Percentiles rank a stretch among this genome's conserved stretches.
phyloP scores from a whole-genome alignment of 192 early-diverging fungal genomes.

The Backusella circina region DNA sequence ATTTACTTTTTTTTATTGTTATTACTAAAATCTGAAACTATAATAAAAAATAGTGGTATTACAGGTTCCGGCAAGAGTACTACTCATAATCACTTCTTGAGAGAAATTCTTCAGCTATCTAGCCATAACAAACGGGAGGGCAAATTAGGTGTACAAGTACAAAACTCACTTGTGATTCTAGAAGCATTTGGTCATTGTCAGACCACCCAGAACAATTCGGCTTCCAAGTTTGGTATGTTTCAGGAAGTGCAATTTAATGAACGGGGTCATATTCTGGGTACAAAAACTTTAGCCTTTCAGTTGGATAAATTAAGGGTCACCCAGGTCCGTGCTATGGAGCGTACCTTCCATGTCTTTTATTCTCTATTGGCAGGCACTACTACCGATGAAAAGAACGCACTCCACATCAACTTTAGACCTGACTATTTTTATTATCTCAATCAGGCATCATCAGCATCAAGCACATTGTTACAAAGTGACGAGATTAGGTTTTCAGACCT shows the following conservation, averaged over 20 bases:
- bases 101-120: constrained; percentile 71
- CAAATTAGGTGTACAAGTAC: constrained; percentile 68
- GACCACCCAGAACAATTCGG: constrained; percentile 60
- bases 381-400: constrained; percentile 60
- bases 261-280: constrained; percentile 76
- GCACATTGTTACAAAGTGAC: constrained; percentile 36
- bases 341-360: constrained; percentile 79
- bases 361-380: constrained; percentile 79
- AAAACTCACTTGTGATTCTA: constrained; percentile 66
- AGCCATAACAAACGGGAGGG: constrained; percentile 70
- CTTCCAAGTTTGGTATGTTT: constrained; percentile 80
- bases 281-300: constrained; percentile 72
- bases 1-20: neutral
- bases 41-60: constrained; percentile 60
- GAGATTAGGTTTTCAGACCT: constrained; percentile 60
- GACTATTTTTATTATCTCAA: constrained; percentile 55
- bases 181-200: constrained; percentile 78
- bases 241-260: constrained; percentile 90
- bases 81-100: constrained; percentile 58
- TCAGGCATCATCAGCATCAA: constrained; percentile 29
- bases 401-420: constrained; percentile 52
- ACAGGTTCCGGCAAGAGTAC: constrained; percentile 85
- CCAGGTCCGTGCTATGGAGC: constrained; percentile 52
- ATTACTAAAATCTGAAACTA: constrained; percentile 2
- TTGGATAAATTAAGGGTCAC: constrained; percentile 63